Evolutionary conservation across 192 early-diverging fungal species (phyloP), one percentile per base, ranked within the genome.

Genomic region (Backusella psychrophila): DNA sequence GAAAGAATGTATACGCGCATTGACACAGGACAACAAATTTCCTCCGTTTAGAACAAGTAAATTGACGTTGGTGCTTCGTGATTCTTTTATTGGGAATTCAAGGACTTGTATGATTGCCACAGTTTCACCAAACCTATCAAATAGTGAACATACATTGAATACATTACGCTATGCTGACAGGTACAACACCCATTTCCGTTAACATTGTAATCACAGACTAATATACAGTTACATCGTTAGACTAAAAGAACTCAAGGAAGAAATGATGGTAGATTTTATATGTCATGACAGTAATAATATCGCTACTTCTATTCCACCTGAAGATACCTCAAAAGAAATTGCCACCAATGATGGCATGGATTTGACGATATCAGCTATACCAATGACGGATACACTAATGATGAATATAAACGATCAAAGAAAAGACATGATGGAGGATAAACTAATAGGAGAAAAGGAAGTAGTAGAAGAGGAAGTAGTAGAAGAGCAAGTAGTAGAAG

Each of bases 61-160:
- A 86, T 82, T 99, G 67, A 99, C 97, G 0, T 66, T 89, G 87
- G 93, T 97, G 4, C 83, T 99, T 35, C 97, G 97, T 77, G 97
- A 99, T 83, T 97, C 96, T 33, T 97, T 99, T 80, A 90, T 98
- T 79, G 97, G 97, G 12, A 95, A 99, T 82, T 96, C 96, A 35
- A 88, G 93, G 11, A 97, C 97, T 0, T 99, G 96, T 78, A 99
- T 99, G 97, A 92, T 99, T 71, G 97, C 97, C 3, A 99, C 96
- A 5, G 90, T 99, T 21, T 96, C 96, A 21, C 96, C 97, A 31
- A 96, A 96, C 52, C 91, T 92, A 9, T 87, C 91, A 21, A 99
- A 97, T 84, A 93, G 90, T 72, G 97, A 99, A 67, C 95, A 99
- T 78, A 94, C 95, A 0, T 82, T 99, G n/a, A 99, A 99, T 76